Evolutionary conservation across 371 early-diverging fungal genomes (phyloP).

Genomic region (Mucor saturninus): DNA sequence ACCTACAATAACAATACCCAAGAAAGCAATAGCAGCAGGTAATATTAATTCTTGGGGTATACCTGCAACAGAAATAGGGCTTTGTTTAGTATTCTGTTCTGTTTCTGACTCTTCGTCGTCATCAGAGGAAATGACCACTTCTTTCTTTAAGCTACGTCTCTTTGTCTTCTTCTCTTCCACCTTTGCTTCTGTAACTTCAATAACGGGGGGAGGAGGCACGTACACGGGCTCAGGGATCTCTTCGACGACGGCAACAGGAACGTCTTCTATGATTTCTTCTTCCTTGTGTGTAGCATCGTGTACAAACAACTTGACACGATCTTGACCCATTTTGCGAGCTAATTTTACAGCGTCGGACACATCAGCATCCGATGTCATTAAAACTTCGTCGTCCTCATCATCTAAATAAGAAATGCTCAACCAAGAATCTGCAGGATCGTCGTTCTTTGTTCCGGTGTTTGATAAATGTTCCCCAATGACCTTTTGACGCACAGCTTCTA

Average conservation of each 20-base stretch:
- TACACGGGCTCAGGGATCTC: constrained; percentile 1
- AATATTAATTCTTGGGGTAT: constrained; percentile 62
- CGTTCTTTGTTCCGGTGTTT: constrained; percentile 8
- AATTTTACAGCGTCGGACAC: constrained; percentile 82
- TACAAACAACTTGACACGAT: constrained; percentile 78
- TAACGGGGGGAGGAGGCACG: constrained; percentile 3
- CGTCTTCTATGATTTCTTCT: constrained; percentile 5
- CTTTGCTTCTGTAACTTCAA: constrained; percentile 10
- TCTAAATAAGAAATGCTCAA: constrained; percentile 83
- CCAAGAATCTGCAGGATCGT: constrained; percentile 35
- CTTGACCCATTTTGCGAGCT: constrained; percentile 76
- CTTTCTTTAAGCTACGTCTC: constrained; percentile 14
- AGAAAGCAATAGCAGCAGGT: constrained; percentile 65
- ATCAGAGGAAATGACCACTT: constrained; percentile 8
- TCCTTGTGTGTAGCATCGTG: constrained; percentile 43
- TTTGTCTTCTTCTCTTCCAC: constrained; percentile 14
- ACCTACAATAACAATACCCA: constrained; percentile 62
- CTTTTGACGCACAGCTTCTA: constrained; percentile 44
- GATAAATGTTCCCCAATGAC: constrained; percentile 41
- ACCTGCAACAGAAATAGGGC: constrained; percentile 23
- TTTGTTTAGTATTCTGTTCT: background rate
- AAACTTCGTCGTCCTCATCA: constrained; percentile 89
- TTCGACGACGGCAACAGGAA: constrained; percentile 7
- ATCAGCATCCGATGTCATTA: constrained; percentile 79
- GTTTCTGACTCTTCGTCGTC: constrained; percentile 7